These are phyloP conservation scores for Backusella parvicylindrica DNA, from an alignment of 192 early-diverging fungal genomes.

Conservation along the genomic window DNA sequence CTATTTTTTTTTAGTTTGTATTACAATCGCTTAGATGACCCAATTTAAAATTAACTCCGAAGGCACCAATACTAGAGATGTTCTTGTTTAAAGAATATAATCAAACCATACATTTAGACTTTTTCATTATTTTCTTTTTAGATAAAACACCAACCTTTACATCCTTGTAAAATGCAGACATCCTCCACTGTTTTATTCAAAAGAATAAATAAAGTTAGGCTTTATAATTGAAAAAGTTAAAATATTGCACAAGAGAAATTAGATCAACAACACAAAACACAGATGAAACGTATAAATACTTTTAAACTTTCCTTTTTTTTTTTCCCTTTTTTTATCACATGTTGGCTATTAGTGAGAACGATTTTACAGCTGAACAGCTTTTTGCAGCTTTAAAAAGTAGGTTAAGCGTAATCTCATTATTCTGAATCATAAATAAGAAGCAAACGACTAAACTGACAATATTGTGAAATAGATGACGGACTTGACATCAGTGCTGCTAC, in stretches of 20 bases:
- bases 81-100: neutral
- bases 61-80: neutral
- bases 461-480: neutral
- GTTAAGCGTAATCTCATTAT: neutral
- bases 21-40: neutral
- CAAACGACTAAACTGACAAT: neutral
- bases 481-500: neutral
- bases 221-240: neutral
- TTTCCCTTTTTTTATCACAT: neutral
- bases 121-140: neutral
- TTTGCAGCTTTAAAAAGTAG: constrained; percentile 1
- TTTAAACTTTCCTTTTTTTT: neutral
- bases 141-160: neutral
- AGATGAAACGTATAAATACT: neutral
- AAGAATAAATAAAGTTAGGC: neutral
- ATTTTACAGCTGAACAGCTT: neutral
- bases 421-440: neutral
- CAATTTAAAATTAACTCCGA: neutral
- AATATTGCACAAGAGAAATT: neutral
- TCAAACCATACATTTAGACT: neutral
- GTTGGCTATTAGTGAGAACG: neutral
- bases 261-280: neutral
- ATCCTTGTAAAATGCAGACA: neutral
- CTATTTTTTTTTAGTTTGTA: neutral
- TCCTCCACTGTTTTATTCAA: neutral